A percentile compares a stretch with the other conserved stretches of the same genome.
Conservation (phyloP, 2,329 filamentous ascomycete genomes). For the Alternaria incomplexa region DNA sequence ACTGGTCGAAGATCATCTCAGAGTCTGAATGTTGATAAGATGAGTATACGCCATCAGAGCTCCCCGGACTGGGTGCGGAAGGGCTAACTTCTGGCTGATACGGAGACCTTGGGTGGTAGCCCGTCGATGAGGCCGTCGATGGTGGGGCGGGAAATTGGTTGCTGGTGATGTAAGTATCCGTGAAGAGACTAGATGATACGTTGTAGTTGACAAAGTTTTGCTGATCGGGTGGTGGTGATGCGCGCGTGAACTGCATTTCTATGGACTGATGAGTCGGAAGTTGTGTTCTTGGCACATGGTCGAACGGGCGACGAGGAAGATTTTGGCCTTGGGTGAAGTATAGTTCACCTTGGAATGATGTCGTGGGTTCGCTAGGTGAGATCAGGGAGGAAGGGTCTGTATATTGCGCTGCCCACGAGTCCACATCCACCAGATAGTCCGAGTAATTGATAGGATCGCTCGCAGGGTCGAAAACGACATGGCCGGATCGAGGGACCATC, state of each 20-base stretch:
- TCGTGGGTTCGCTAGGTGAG: slow-evolving; percentile 36
- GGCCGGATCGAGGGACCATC: slow-evolving; percentile 34
- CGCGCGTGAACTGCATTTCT: slow-evolving; percentile 26
- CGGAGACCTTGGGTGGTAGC: slow-evolving; percentile 22
- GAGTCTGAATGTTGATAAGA: slow-evolving; percentile 35
- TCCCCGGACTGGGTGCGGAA: slow-evolving; percentile 37
- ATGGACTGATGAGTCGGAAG: slow-evolving; percentile 26
- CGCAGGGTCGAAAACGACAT: slow-evolving; percentile 39
- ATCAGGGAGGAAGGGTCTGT: slow-evolving; percentile 35
- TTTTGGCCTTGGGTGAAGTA: slow-evolving; percentile 25
- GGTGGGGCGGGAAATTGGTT: slow-evolving; percentile 25
- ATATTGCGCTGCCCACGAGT: slow-evolving; percentile 34
- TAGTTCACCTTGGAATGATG: slow-evolving; percentile 29
- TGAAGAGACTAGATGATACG: slow-evolving; percentile 31
- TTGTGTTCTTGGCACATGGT: slow-evolving; percentile 17
- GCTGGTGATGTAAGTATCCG: slow-evolving; percentile 29
- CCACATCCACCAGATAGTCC: slow-evolving; percentile 26
- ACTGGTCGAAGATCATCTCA: slow-evolving; percentile 27
- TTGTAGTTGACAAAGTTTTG: slow-evolving; percentile 38
- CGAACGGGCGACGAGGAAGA: slow-evolving; percentile 17
- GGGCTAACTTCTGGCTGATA: slow-evolving; percentile 34
- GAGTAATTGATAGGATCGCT: slow-evolving; percentile 34
- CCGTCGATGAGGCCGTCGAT: slow-evolving; percentile 29
- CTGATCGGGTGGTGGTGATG: slow-evolving; percentile 34
- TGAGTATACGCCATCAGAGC: slow-evolving; percentile 37